These are phyloP conservation scores for Skeletonema marinoi DNA, from an alignment of 108 stramenopile genomes.

Conservation along the genomic window DNA sequence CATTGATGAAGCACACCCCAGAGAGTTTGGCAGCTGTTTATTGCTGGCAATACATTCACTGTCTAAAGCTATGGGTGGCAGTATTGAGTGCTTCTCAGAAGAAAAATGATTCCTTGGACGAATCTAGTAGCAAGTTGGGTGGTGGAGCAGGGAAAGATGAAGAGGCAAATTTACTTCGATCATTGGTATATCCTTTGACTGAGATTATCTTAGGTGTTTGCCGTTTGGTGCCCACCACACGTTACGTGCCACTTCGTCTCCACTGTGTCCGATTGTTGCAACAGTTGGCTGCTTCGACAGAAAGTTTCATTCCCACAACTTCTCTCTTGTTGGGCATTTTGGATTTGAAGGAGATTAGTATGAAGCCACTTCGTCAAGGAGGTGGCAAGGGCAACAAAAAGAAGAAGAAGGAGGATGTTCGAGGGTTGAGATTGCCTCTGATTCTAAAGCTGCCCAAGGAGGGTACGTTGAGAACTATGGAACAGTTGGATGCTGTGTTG, in stretches of 20 bases:
- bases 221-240: slow-evolving; percentile 75
- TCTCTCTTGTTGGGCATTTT: slow-evolving; percentile 83
- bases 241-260: slow-evolving; percentile 88
- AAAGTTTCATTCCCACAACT: slow-evolving; percentile 89
- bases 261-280: slow-evolving; percentile 92
- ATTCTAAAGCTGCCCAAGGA: slow-evolving; percentile 81
- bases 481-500: slow-evolving; percentile 78
- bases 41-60: slow-evolving; percentile 97
- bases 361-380: slow-evolving; percentile 56
- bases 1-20: slow-evolving; percentile 89
- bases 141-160: slow-evolving; percentile 46
- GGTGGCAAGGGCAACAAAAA: slow-evolving; percentile 32
- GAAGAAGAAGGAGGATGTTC: slow-evolving; percentile 26
- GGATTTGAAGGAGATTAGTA: slow-evolving; percentile 82
- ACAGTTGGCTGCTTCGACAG: slow-evolving; percentile 89
- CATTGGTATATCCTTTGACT: slow-evolving; percentile 85
- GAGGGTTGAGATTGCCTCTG: slow-evolving; percentile 53
- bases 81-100: slow-evolving; percentile 76
- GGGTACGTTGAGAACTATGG: slow-evolving; percentile 72
- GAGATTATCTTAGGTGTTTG: slow-evolving; percentile 89
- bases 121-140: slow-evolving; percentile 26
- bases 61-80: slow-evolving; percentile 93
- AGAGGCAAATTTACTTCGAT: slow-evolving; percentile 68
- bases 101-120: slow-evolving; percentile 54
- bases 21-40: slow-evolving; percentile 84